Evolutionary conservation across 257 asterid species (phyloP).

Genomic region (Linderniella brevidens): DNA sequence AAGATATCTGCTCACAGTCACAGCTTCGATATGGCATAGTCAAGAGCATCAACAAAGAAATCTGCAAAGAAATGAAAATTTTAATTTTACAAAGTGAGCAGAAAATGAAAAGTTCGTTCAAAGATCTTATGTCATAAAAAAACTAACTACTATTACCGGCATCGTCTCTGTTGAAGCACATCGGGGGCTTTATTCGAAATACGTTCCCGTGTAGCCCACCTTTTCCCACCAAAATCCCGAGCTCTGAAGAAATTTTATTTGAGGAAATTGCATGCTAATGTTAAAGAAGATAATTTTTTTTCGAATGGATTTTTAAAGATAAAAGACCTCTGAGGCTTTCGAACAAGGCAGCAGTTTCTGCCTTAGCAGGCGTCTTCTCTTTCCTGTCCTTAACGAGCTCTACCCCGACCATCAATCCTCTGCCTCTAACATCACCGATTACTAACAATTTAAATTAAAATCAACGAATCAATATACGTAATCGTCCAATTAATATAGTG

Average conservation of each 20-base stretch:
- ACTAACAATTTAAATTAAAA: constrained; percentile 18
- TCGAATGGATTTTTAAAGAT: too few species aligned
- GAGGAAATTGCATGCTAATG: background rate
- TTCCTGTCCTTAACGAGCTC: constrained; percentile 75
- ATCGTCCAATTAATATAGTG: constrained; percentile 3
- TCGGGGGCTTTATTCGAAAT: constrained; percentile 95
- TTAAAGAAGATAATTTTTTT: constrained; percentile 9
- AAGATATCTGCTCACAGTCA: constrained; percentile 42
- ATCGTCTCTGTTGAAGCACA: constrained; percentile 81
- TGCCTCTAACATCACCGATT: constrained; percentile 90
- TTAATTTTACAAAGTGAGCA: background rate
- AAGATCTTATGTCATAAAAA: background rate
- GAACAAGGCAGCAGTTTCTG: constrained; percentile 71
- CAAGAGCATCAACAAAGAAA: constrained; percentile 81
- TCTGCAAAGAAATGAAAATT: constrained; percentile 29
- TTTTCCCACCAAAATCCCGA: constrained; percentile 84
- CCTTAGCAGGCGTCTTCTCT: constrained; percentile 75
- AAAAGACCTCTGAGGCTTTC: constrained; percentile 84
- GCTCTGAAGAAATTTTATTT: constrained; percentile 24
- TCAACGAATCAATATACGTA: background rate
- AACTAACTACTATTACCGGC: constrained; percentile 48
- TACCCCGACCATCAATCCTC: constrained; percentile 85
- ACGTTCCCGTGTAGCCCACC: constrained; percentile 93
- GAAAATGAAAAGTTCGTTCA: too few species aligned
- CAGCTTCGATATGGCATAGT: constrained; percentile 56